These are phyloP conservation scores for Sarocladium strictum DNA, from an alignment of 2,329 filamentous ascomycete species.

Conservation along the genomic window DNA sequence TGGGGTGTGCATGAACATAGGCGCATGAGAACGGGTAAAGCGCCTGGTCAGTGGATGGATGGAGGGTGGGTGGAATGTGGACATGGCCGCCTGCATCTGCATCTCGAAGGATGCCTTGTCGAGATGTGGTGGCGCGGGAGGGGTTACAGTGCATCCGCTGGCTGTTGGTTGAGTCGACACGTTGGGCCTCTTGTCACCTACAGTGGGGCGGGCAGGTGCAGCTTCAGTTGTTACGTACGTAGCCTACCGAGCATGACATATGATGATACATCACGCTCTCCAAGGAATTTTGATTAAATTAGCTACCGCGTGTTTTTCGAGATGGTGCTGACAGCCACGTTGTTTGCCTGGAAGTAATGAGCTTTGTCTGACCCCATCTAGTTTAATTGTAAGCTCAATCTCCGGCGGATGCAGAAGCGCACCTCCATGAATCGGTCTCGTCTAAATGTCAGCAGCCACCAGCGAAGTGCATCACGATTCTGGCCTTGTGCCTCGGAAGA, in stretches of 20 bases:
- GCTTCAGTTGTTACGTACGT: too few species aligned
- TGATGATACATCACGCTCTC: too few species aligned
- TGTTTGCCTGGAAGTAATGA: background rate
- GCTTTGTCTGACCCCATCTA: background rate
- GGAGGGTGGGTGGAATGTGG: background rate
- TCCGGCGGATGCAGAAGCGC: background rate
- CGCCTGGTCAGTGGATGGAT: background rate
- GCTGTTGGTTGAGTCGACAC: constrained; percentile 6
- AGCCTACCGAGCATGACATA: too few species aligned
- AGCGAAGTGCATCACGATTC: background rate
- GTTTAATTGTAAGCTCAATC: constrained; percentile 5
- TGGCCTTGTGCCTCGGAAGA: background rate
- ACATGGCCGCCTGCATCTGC: background rate
- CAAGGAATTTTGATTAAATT: too few species aligned
- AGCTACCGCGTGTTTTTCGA: background rate
- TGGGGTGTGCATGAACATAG: constrained; percentile 6
- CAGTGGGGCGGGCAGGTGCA: too few species aligned
- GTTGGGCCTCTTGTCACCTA: too few species aligned
- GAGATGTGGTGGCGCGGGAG: background rate
- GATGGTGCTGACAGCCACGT: background rate
- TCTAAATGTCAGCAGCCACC: constrained; percentile 5
- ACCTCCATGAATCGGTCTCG: background rate
- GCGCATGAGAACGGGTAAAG: constrained; percentile 6
- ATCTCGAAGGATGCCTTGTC: background rate
- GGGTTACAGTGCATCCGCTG: constrained; percentile 4